phyloP scores from a whole-genome alignment of 2,329 filamentous ascomycete genomes.

The Cercospora janseana region DNA sequence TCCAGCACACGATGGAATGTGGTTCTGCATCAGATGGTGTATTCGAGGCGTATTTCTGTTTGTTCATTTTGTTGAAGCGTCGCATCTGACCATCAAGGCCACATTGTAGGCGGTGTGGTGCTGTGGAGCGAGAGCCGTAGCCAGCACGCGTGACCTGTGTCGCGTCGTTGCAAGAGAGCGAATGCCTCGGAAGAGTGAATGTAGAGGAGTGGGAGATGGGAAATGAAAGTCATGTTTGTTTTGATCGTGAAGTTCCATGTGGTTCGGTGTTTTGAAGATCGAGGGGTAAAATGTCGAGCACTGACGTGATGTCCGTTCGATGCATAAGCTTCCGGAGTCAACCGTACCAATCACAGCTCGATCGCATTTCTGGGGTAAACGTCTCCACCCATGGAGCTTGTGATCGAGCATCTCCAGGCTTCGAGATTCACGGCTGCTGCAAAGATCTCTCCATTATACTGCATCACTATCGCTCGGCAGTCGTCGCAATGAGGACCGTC shows the following conservation, averaged over 20 bases:
- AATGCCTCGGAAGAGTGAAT: not conserved
- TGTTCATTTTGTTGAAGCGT: not conserved
- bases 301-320: constrained; percentile 5
- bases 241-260: constrained; percentile 9
- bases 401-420: not conserved
- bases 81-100: not conserved
- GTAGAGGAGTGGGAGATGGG: not conserved
- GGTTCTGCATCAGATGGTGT: constrained; percentile 13
- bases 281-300: constrained; percentile 1
- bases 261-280: not conserved
- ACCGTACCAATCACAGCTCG: not conserved
- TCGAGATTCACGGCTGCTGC: not conserved
- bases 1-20: constrained; percentile 7
- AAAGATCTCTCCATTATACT: no score
- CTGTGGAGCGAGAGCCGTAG: not conserved
- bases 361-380: constrained; percentile 10
- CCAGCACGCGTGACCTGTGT: not conserved
- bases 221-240: constrained; percentile 11
- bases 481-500: constrained; percentile 10
- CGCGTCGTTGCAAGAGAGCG: not conserved
- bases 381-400: not conserved
- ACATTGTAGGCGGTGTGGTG: not conserved
- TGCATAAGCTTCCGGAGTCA: not conserved
- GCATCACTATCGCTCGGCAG: not conserved
- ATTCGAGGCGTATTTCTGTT: constrained; percentile 7